Base-by-base conservation (phyloP, 1,284 basidiomycete genomes). In the Cerrena zonata region DNA sequence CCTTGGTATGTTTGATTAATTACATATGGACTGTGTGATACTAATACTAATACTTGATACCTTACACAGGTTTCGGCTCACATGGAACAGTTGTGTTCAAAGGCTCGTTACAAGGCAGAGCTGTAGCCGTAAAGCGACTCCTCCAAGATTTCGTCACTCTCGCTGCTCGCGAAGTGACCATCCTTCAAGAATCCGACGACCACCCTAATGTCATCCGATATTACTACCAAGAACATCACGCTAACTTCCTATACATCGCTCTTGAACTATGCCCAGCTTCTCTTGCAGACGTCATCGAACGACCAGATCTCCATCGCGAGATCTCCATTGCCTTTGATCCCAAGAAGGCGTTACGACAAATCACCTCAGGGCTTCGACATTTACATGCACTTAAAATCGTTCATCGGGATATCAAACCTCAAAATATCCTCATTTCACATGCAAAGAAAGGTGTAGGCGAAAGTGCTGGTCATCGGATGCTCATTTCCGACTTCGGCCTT, bases 131-230 rank as follows among this genome's bases (percentile, higher is more conserved):
- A 55, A 99, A 99, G 70, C 89, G 96, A 0, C 79, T 99, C 12
- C 78, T 99, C 23, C 88, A 88, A 59, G 94, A 98, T 67, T 99
- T 98, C 65, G 92, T 96, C 45, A 94, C 92, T 0, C 82, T 99
- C 27, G 94, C 95, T 1, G 82, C 88, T 7, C 90, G 95, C 51
- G 96, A 99, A 74, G 94, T 98, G 22, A 87, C 84, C 63, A 82
- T 99, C 40, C 77, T 99, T 2, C 92, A 95, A 70, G 94, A 97
- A 64, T 91, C 90, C 38, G 96, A 99, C 71, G 93, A 97, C 65
- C 96, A 99, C 62, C 93, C 94, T 3, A 98, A 99, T 68, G 94
- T 99, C 61, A 95, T 99, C 58, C 85, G 95, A 51, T 95, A 99
- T 69, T 99, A 94, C 69, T 99, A 94, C 71, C 94, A 98, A 75